A percentile compares a stretch with the other conserved stretches of the same genome.
Evolutionary conservation across 371 early-diverging fungal species (phyloP).

Genomic region (Rhizopus delemar): DNA sequence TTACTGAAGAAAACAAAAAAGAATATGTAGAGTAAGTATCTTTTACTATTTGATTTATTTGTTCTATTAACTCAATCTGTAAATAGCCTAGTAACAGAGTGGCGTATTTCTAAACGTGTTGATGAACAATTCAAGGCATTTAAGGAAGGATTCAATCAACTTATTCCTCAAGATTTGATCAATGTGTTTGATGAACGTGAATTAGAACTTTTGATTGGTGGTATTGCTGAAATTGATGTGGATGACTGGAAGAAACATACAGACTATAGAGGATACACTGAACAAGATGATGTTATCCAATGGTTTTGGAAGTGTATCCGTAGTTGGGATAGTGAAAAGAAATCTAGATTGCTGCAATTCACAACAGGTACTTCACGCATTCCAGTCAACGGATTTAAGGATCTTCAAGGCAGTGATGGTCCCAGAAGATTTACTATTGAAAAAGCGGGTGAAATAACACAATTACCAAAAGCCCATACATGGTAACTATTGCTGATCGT

Average conservation of each 20-base stretch:
- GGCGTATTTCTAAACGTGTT: slow-evolving; percentile 83
- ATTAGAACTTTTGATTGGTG: slow-evolving; percentile 97
- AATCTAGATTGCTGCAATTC: slow-evolving; percentile 94
- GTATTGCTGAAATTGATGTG: slow-evolving; percentile 96
- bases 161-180: slow-evolving; percentile 92
- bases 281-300: slow-evolving; percentile 90
- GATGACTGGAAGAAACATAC: slow-evolving; percentile 99
- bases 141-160: slow-evolving; percentile 92
- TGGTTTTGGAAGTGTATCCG: slow-evolving; percentile 98
- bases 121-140: slow-evolving; percentile 95
- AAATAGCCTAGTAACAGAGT: slow-evolving; percentile 73
- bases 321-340: slow-evolving; percentile 90
- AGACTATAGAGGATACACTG: slow-evolving; percentile 95
- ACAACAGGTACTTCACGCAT: slow-evolving; percentile 98
- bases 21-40: slow-evolving; percentile 85
- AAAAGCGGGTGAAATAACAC: slow-evolving; percentile 81
- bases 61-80: slow-evolving; percentile 1
- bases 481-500: slow-evolving; percentile 57
- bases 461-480: slow-evolving; percentile 92
- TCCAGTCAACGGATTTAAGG: slow-evolving; percentile 98
- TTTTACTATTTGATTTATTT: background rate
- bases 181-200: slow-evolving; percentile 98
- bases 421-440: slow-evolving; percentile 96
- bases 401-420: slow-evolving; percentile 96
- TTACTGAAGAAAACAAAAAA: slow-evolving; percentile 95